Evolutionary conservation across 2,329 filamentous ascomycete genomes (phyloP).

Genomic region (Colletotrichum karsti): DNA sequence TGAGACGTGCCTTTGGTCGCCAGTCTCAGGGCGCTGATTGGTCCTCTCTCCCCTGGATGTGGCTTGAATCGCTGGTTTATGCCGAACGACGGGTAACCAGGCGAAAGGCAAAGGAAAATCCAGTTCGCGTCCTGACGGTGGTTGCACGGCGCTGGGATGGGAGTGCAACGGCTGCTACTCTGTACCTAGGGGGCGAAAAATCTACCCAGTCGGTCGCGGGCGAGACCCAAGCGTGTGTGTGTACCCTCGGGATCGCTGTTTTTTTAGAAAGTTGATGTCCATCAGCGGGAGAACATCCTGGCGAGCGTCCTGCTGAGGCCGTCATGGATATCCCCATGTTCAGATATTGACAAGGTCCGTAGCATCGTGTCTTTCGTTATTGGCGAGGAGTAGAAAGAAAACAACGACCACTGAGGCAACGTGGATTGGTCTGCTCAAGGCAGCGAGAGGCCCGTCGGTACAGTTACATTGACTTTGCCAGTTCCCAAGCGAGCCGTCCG

Average conservation of each 20-base stretch:
- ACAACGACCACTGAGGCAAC: not conserved
- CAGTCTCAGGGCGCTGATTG: conserved; percentile 31
- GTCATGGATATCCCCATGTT: not conserved
- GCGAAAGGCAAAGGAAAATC: not conserved
- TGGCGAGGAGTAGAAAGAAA: not conserved
- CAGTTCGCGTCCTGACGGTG: not conserved
- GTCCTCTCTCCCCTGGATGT: not conserved
- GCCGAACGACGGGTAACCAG: conserved; percentile 2
- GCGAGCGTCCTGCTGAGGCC: not conserved
- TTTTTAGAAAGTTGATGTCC: not conserved
- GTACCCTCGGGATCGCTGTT: not conserved
- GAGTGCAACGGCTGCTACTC: not conserved
- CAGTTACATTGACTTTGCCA: conserved; percentile 19
- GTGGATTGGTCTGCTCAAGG: conserved; percentile 1
- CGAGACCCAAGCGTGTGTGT: conserved; percentile 4
- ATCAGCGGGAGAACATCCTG: not conserved
- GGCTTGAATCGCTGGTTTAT: conserved; percentile 24
- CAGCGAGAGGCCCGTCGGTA: not conserved
- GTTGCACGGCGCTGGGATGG: not conserved
- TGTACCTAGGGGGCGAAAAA: not conserved
- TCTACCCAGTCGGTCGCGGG: not conserved
- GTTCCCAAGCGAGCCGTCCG: not conserved
- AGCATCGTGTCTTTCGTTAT: not conserved
- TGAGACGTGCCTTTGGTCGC: conserved; percentile 30
- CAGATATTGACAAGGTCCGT: conserved; percentile 22